Evolutionary conservation across 1,284 basidiomycete species (phyloP), one percentile per base, ranked within the genome.

Genomic region (Cystobasidiaceae sp.): DNA sequence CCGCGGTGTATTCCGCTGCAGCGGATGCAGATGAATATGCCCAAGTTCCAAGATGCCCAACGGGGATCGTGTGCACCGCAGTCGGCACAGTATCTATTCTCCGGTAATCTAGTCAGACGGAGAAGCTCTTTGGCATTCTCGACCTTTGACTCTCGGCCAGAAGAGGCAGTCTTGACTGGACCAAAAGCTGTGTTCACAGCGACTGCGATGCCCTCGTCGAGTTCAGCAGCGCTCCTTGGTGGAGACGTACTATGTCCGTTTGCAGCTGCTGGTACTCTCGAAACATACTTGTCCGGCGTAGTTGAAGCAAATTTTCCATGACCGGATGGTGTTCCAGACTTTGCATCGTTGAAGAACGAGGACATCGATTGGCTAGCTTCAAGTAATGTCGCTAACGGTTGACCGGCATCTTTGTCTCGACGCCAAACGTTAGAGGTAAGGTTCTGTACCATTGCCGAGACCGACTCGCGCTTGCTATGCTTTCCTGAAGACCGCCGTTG

Each of bases 1-100:
- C 76, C 74, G 4, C 81, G 77, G 69, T 82, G 81, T 0, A 80
- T 63, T 0, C 81, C 81, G 25, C 76, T 77, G 68, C 81, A 82
- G 15, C 78, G 73, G 45, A 82, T 82, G 71, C 81, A 82, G 49
- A 82, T 71, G 65, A 81, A 81, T 66, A 81, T 75, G 39, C 79
- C 79, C 64, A 81, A 66, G 21, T 69, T 72, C 73, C 74, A 77
- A 2, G 75, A 76, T 4, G 77, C 75, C 77, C 77, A 78, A 7
- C 71, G 77, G 1, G 81, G 79, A 17, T 74, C 72, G 15, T 33
- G 69, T 13, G 73, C 75, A 2, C 75, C 74, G 68, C 80, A 81
- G 71, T 81, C 80, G 6, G 80, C 80, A 61, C 80, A 81, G 7
- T 46, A 68, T 17, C 67, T 64, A 63, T 81, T 81, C 48, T 73